Evolutionary conservation across 1,139 yeast species (phyloP).

Genomic region (Magnusiomyces ingens): DNA sequence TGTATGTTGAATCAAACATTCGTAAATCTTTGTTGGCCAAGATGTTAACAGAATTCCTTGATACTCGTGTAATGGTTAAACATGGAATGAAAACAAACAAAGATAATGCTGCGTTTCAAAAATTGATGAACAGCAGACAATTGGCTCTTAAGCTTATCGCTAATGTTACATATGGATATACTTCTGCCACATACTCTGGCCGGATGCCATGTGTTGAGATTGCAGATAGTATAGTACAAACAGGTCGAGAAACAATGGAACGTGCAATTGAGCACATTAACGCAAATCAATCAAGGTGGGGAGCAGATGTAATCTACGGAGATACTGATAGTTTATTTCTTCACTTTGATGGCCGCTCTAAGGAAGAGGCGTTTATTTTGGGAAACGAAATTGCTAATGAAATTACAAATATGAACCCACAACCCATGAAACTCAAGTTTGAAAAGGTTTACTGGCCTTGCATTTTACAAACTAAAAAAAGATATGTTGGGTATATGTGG

Average conservation of each 20-base stretch:
- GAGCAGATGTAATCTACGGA: slow-evolving; percentile 92
- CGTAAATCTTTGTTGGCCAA: slow-evolving; percentile 72
- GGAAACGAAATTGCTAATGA: slow-evolving; percentile 63
- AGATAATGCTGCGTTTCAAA: slow-evolving; percentile 42
- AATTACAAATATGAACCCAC: slow-evolving; percentile 65
- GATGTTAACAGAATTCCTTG: slow-evolving; percentile 77
- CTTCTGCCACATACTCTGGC: slow-evolving; percentile 92
- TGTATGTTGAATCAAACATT: slow-evolving; percentile 59
- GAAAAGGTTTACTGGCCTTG: slow-evolving; percentile 92
- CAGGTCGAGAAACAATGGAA: slow-evolving; percentile 78
- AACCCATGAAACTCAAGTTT: slow-evolving; percentile 75
- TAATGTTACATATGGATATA: slow-evolving; percentile 91
- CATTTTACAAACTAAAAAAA: slow-evolving; percentile 71
- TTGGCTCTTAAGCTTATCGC: slow-evolving; percentile 84
- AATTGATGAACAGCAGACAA: slow-evolving; percentile 69
- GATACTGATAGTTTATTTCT: slow-evolving; percentile 94
- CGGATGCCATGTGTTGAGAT: slow-evolving; percentile 95
- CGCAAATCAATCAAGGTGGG: slow-evolving; percentile 46
- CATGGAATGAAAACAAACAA: slow-evolving; percentile 51
- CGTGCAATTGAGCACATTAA: slow-evolving; percentile 68
- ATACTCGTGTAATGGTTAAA: slow-evolving; percentile 73
- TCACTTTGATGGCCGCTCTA: slow-evolving; percentile 76
- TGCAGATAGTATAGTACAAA: slow-evolving; percentile 89
- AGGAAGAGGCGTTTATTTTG: slow-evolving; percentile 65
- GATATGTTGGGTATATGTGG: slow-evolving; percentile 83